Percentiles rank a stretch among this genome's conserved stretches.
phyloP scores from a whole-genome alignment of 2,329 filamentous ascomycete species.

The Aspergillus oerlinghausenensis region DNA sequence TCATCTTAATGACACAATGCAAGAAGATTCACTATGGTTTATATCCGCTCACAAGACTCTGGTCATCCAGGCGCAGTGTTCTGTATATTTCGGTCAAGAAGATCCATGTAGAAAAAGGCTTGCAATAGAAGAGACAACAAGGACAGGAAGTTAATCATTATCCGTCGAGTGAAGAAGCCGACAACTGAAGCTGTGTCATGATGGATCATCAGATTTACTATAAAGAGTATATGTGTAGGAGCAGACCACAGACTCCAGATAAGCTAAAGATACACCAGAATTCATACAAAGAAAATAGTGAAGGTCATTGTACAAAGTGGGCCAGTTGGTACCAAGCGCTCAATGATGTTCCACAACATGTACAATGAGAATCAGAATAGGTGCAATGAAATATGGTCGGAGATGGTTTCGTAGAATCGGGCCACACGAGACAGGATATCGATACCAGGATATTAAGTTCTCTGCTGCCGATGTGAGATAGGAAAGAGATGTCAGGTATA shows the following conservation, averaged over 20 bases:
- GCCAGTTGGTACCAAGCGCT: neutral
- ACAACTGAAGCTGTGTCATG: slow-evolving; percentile 13
- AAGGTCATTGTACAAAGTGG: neutral
- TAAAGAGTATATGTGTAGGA: neutral
- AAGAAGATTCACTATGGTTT: slow-evolving; percentile 1
- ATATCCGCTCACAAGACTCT: neutral
- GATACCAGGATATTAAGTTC: neutral
- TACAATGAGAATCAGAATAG: neutral
- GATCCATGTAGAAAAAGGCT: neutral
- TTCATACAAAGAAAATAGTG: neutral
- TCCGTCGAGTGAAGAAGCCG: slow-evolving; percentile 4
- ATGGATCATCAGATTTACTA: slow-evolving; percentile 11
- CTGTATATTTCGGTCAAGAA: neutral
- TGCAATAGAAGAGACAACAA: slow-evolving; percentile 2
- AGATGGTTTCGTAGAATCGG: neutral
- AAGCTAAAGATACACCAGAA: neutral
- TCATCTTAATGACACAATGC: neutral
- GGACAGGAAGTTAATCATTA: slow-evolving; percentile 1
- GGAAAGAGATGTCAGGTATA: neutral
- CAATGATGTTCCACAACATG: neutral
- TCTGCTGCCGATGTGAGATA: neutral
- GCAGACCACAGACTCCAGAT: neutral
- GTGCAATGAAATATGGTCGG: neutral
- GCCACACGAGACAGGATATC: neutral
- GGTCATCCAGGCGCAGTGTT: neutral